Conservation (phyloP, 192 early-diverging fungal genomes). For the Borealophlyctis nickersoniae region DNA sequence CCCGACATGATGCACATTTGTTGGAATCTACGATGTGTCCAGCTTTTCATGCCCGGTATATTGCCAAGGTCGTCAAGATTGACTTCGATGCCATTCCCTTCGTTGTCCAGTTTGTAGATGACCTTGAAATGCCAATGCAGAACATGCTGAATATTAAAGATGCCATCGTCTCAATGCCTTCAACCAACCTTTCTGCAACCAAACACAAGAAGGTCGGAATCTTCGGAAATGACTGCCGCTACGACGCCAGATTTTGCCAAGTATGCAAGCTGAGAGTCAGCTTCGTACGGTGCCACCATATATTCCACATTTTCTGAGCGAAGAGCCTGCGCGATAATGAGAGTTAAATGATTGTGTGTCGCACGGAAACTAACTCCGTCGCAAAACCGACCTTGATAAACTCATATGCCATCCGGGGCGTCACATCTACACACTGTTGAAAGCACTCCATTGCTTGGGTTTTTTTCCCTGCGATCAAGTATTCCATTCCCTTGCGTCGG, state of each 20-base stretch:
- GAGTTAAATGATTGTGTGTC: background rate
- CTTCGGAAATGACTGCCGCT: constrained; percentile 84
- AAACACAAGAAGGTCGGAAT: constrained; percentile 93
- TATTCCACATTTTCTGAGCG: constrained; percentile 62
- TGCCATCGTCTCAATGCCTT: background rate
- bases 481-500: constrained; percentile 51
- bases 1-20: constrained; percentile 95
- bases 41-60: constrained; percentile 30
- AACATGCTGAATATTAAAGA: background rate
- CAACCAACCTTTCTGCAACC: constrained; percentile 67
- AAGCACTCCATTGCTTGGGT: constrained; percentile 72
- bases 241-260: constrained; percentile 67
- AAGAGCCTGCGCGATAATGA: constrained; percentile 44
- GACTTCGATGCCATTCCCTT: constrained; percentile 69
- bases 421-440: constrained; percentile 74
- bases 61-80: constrained; percentile 46
- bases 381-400: constrained; percentile 64
- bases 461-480: constrained; percentile 51
- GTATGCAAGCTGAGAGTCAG: constrained; percentile 92
- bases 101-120: constrained; percentile 78
- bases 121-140: constrained; percentile 37
- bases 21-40: constrained; percentile 57
- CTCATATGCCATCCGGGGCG: constrained; percentile 69
- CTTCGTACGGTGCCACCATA: constrained; percentile 94
- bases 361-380: background rate